These are phyloP conservation scores for Allium sativum DNA, from an alignment of 106 monocot species.

Conservation along the genomic window DNA sequence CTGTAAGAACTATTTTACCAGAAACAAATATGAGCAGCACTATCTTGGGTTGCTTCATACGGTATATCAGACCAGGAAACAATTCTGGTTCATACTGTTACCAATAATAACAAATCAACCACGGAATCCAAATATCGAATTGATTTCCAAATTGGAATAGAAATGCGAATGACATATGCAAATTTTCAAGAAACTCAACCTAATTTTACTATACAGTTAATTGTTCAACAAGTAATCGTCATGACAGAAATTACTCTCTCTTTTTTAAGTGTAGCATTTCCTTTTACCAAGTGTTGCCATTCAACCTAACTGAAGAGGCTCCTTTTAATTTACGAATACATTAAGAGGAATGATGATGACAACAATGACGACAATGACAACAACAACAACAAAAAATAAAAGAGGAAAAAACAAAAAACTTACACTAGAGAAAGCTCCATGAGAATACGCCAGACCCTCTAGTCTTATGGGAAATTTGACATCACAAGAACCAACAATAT, in stretches of 20 bases:
- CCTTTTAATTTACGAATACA: too few relatives aligned
- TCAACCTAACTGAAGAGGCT: too few relatives aligned
- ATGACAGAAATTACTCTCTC: too few relatives aligned
- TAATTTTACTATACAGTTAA: too few relatives aligned
- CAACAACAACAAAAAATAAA: background rate
- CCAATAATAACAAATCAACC: slow-evolving; percentile 7
- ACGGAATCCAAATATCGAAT: background rate
- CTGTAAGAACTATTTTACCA: slow-evolving; percentile 74
- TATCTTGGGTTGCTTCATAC: slow-evolving; percentile 71
- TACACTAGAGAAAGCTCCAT: slow-evolving; percentile 97
- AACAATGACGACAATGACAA: too few relatives aligned
- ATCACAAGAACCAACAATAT: slow-evolving; percentile 97
- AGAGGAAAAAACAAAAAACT: too few relatives aligned
- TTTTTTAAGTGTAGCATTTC: too few relatives aligned
- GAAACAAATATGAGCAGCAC: slow-evolving; percentile 27
- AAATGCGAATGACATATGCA: background rate
- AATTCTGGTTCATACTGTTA: slow-evolving; percentile 67
- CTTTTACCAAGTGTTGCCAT: too few relatives aligned
- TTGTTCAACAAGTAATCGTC: too few relatives aligned
- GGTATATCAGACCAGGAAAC: slow-evolving; percentile 65
- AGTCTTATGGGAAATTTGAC: slow-evolving; percentile 95
- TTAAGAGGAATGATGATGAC: background rate
- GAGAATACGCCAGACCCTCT: slow-evolving; percentile 85
- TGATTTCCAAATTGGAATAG: background rate
- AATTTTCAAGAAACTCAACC: too few relatives aligned